phyloP scores from a whole-genome alignment of 495 filamentous ascomycete genomes.

The Hyaloscypha bicolor region DNA sequence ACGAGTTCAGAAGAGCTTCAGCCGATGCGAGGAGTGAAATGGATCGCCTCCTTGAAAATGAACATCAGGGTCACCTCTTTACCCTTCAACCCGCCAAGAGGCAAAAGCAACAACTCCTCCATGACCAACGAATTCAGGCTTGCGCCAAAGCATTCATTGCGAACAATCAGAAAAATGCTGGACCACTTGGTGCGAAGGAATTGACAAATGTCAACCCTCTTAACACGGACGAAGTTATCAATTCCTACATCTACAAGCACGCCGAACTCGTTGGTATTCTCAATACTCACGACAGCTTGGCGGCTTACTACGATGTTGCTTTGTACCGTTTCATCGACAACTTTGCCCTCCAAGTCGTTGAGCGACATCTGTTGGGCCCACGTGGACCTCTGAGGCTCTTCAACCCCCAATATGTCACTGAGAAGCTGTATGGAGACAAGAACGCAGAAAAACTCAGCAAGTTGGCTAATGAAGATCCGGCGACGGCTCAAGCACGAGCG shows the following conservation, averaged over 20 bases:
- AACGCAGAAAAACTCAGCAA: conserved; percentile 41
- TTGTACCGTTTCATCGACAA: conserved; percentile 46
- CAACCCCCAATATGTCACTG: conserved; percentile 20
- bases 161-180: too few species aligned
- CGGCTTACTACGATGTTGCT: conserved; percentile 46
- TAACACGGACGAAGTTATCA: neutral
- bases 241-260: conserved; percentile 3
- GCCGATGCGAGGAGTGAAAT: conserved; percentile 5
- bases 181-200: neutral
- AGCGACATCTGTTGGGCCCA: conserved; percentile 25
- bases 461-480: conserved; percentile 50
- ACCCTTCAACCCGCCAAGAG: conserved; percentile 5
- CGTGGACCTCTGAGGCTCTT: conserved; percentile 19
- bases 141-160: too few species aligned
- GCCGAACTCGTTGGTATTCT: conserved; percentile 4
- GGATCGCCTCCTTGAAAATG: conserved; percentile 3
- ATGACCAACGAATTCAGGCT: neutral
- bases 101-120: neutral
- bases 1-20: neutral
- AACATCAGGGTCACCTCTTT: neutral
- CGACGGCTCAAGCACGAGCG: conserved; percentile 35
- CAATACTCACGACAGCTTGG: conserved; percentile 39
- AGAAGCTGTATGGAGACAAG: conserved; percentile 39
- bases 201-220: neutral
- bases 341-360: conserved; percentile 32